phyloP scores from a whole-genome alignment of 192 early-diverging fungal genomes.

The Backusella sp. region DNA sequence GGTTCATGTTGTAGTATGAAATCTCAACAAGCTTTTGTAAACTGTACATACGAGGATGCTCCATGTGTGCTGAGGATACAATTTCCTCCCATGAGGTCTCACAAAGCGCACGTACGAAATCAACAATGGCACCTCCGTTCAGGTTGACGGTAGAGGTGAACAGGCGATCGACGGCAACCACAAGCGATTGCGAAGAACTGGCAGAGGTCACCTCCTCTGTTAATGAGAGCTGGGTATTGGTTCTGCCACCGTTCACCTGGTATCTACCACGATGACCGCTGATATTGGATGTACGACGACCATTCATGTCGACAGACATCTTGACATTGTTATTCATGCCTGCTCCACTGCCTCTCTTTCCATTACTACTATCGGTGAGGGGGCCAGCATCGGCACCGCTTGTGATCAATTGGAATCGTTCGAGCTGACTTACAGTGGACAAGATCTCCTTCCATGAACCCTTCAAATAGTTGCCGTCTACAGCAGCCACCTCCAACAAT shows the following conservation, averaged over 20 bases:
- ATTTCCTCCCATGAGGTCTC: slow-evolving; percentile 89
- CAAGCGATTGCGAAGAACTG: slow-evolving; percentile 65
- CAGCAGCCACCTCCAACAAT: slow-evolving; percentile 72
- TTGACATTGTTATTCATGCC: background rate
- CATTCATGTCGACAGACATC: background rate
- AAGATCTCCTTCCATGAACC: slow-evolving; percentile 83
- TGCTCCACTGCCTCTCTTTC: background rate
- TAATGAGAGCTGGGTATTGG: slow-evolving; percentile 18
- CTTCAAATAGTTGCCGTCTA: slow-evolving; percentile 63
- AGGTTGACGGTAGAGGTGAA: slow-evolving; percentile 80
- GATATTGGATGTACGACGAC: slow-evolving; percentile 18
- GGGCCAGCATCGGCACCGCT: slow-evolving; percentile 45
- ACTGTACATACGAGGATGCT: slow-evolving; percentile 84
- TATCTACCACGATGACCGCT: background rate
- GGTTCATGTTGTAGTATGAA: slow-evolving; percentile 95
- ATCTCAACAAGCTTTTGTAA: slow-evolving; percentile 96
- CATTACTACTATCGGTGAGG: slow-evolving; percentile 26
- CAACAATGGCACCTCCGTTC: slow-evolving; percentile 79
- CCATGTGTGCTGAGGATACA: slow-evolving; percentile 52
- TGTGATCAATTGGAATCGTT: slow-evolving; percentile 80
- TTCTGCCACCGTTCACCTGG: background rate
- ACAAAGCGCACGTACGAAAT: slow-evolving; percentile 87
- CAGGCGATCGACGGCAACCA: slow-evolving; percentile 82
- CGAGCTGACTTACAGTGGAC: slow-evolving; percentile 82
- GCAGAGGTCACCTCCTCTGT: slow-evolving; percentile 51